Base-by-base conservation (phyloP, 2,329 filamentous ascomycete species). In the Hypomyces rosellus region DNA sequence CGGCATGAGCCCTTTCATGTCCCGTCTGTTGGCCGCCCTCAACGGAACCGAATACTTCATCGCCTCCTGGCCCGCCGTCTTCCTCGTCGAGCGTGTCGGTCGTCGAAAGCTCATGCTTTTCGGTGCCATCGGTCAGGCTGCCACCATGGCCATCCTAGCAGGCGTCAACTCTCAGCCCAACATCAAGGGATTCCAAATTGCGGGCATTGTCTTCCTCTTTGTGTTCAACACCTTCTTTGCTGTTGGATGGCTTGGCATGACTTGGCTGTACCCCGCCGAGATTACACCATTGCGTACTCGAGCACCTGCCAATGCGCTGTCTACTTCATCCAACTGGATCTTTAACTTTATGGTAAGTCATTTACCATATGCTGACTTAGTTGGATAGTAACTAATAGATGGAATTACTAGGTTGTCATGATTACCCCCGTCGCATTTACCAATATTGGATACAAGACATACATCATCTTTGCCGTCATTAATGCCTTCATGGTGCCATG, bases 81-180 rank as follows among this genome's bases (percentile, higher is more conserved):
- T 82, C 63, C 72, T 85, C 22, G 81, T 86, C 36, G 83, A 86
- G 64, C 76, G 78, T 2, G 78, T 84, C 3, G 84, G 84, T 11
- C 81, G 86, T 25, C 77, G 86, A 15, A 78, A 80, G 60, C 76
- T 89, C 53, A 89, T 90, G 84, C 68, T 89, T 15, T 80, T 88
- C 55, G 85, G 85, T 48, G 81, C 80, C 36, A 62, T 75, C 2
- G 81, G 81, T 52, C 81, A 86, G 63, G 81, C 78, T 1, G 70
- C 67, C 1, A 74, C 79, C 46, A 88, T 89, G 85, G 77, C 82
- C 2, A 74, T 88, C 36, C 70, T 82, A 36, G 72, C 75, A 0
- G 72, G 74, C 34, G 70, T 85, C 50, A 82, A 80, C 55, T 76
- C 74, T 0, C 70, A 74, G 51, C 73, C 77, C 45, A 59, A 66